Percentiles rank a stretch among this genome's conserved stretches.
Evolutionary conservation across 805 yeast species (phyloP).

Genomic region (Pichia deserticola): DNA sequence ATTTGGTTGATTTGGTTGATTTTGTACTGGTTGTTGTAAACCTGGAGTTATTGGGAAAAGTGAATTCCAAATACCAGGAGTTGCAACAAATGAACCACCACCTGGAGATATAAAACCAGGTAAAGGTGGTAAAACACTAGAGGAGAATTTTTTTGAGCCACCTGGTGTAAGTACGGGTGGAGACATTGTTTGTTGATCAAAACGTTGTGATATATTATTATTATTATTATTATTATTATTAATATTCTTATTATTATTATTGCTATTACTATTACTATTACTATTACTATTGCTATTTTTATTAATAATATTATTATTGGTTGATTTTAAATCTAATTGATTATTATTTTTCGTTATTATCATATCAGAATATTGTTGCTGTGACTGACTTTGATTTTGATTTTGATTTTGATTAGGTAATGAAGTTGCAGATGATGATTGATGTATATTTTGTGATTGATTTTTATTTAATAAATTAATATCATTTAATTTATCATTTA

Average conservation of each 20-base stretch:
- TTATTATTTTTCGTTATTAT: too few relatives aligned
- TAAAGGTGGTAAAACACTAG: constrained; percentile 40
- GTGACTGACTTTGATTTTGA: too few relatives aligned
- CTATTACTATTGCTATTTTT: neutral
- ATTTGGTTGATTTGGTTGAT: neutral
- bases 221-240: neutral
- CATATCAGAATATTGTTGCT: too few relatives aligned
- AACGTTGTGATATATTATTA: neutral
- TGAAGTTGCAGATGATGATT: too few relatives aligned
- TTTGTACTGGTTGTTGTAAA: constrained; percentile 1
- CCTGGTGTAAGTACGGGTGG: constrained; percentile 51
- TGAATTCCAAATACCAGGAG: constrained; percentile 49
- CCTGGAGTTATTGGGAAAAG: constrained; percentile 30
- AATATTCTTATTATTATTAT: neutral
- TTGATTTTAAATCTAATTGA: too few relatives aligned
- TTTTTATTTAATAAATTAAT: too few relatives aligned
- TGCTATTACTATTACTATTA: too few relatives aligned
- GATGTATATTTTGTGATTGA: too few relatives aligned
- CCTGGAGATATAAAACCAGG: constrained; percentile 39
- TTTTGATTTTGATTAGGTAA: too few relatives aligned
- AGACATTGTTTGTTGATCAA: constrained; percentile 18
- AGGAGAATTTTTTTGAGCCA: constrained; percentile 33
- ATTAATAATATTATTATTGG: too few relatives aligned
- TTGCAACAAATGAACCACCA: constrained; percentile 37
- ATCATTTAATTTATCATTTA: too few relatives aligned